Percentiles rank a stretch among this genome's conserved stretches.
Conservation (phyloP, 148 eudicot species). For the Heliosperma pusillum region DNA sequence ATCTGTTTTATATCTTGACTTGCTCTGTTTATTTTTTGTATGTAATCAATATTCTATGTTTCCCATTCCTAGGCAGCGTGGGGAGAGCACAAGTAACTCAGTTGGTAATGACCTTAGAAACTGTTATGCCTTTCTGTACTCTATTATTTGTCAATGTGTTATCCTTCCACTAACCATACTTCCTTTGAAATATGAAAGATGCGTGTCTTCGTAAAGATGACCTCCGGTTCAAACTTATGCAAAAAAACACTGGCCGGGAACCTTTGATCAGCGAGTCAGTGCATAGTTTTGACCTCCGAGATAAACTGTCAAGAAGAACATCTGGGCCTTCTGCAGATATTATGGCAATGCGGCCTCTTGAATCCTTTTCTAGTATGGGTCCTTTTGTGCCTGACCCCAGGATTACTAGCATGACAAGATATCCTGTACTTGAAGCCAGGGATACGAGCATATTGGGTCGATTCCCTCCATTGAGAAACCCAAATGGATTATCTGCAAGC, state of each 20-base stretch:
- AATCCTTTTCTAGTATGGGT: slow-evolving; percentile 29
- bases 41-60: slow-evolving; percentile 3
- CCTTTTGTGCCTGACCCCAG: slow-evolving; percentile 30
- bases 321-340: slow-evolving; percentile 25
- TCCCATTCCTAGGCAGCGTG: slow-evolving; percentile 56
- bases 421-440: slow-evolving; percentile 28
- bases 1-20: neutral
- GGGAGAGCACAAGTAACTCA: slow-evolving; percentile 32
- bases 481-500: slow-evolving; percentile 34
- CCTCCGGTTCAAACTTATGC: slow-evolving; percentile 76
- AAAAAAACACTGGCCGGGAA: slow-evolving; percentile 32
- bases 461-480: slow-evolving; percentile 40
- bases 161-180: slow-evolving; percentile 28
- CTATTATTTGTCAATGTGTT: slow-evolving; percentile 19
- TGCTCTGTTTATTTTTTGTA: neutral
- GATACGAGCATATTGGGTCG: slow-evolving; percentile 31
- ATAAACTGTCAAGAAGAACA: slow-evolving; percentile 42
- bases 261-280: slow-evolving; percentile 32
- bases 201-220: slow-evolving; percentile 54
- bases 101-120: slow-evolving; percentile 45
- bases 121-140: slow-evolving; percentile 14
- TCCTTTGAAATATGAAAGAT: slow-evolving; percentile 40
- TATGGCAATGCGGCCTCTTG: slow-evolving; percentile 44
- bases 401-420: slow-evolving; percentile 28
- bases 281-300: slow-evolving; percentile 55